Percentiles rank a stretch among this genome's conserved stretches.
Conservation (phyloP, 148 eudicot species). For the Hydrangea macrophylla region DNA sequence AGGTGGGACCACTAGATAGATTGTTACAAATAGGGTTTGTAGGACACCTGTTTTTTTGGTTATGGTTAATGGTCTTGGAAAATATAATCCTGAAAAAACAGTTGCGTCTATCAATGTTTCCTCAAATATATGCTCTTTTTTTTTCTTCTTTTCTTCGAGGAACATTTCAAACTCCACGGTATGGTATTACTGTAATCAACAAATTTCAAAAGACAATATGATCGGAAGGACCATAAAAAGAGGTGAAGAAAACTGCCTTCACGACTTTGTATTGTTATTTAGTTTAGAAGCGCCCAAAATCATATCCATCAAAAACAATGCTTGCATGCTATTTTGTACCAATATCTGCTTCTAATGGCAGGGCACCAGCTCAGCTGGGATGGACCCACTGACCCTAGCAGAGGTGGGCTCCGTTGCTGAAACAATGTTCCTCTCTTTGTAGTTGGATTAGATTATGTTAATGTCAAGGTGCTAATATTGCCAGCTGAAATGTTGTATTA, state of each 20-base stretch:
- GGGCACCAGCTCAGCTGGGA: slow-evolving; percentile 16
- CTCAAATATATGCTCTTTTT: not conserved
- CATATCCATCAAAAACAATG: not conserved
- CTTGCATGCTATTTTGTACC: not conserved
- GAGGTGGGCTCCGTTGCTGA: slow-evolving; percentile 6
- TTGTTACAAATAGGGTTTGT: not conserved
- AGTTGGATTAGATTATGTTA: not conserved
- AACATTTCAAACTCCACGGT: too few relatives aligned
- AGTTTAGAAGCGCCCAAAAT: not conserved
- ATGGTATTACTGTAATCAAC: too few relatives aligned
- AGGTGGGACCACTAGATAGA: slow-evolving; percentile 12
- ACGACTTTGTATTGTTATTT: not conserved
- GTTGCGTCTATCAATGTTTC: not conserved
- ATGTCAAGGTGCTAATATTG: slow-evolving; percentile 10
- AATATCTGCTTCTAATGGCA: slow-evolving; percentile 13
- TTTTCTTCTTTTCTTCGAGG: not conserved
- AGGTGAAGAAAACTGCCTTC: not conserved
- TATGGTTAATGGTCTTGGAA: not conserved
- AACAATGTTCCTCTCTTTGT: not conserved
- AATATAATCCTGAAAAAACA: not conserved
- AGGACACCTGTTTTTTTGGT: not conserved
- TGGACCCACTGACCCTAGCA: slow-evolving; percentile 9
- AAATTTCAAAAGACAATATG: too few relatives aligned
- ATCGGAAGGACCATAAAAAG: not conserved
- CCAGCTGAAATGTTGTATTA: slow-evolving; percentile 11